Conservation (phyloP, 129 eudicot species). For the Flaveria trinervia region DNA sequence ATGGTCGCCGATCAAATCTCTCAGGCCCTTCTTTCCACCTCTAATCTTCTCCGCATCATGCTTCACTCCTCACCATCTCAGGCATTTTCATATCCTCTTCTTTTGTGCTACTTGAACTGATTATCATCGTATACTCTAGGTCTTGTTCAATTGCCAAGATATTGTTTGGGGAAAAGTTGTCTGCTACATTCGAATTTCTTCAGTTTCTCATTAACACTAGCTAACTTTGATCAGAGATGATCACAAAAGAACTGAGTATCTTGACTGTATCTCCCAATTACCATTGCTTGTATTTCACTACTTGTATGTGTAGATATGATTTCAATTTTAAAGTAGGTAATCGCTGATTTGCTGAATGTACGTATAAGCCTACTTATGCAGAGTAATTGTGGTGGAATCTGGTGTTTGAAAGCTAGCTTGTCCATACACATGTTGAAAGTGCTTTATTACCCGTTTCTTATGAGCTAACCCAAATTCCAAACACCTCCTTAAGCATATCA, state of each 20-base stretch:
- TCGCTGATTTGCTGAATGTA: background rate
- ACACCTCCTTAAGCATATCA: no score
- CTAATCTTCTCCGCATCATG: conserved; percentile 91
- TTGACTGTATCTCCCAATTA: no score
- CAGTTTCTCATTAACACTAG: no score
- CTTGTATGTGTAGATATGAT: no score
- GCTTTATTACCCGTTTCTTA: background rate
- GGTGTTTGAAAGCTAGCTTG: background rate
- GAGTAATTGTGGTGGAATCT: background rate
- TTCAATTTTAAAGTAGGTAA: no score
- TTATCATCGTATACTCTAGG: background rate
- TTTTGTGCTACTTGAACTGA: background rate
- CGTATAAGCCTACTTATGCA: background rate
- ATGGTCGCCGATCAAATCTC: conserved; percentile 70
- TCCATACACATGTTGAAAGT: background rate
- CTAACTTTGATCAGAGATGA: no score
- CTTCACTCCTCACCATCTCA: conserved; percentile 85
- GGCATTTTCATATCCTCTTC: conserved; percentile 37
- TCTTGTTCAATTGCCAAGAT: no score
- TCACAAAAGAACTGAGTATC: no score
- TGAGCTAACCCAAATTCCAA: background rate
- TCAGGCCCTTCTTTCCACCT: conserved; percentile 76
- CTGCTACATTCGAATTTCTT: no score
- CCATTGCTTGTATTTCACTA: no score
- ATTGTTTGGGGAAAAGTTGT: background rate